Evolutionary conservation across 805 yeast genomes (phyloP), one percentile per base, ranked within the genome.

Genomic region (Myxozyma mucilagina): DNA sequence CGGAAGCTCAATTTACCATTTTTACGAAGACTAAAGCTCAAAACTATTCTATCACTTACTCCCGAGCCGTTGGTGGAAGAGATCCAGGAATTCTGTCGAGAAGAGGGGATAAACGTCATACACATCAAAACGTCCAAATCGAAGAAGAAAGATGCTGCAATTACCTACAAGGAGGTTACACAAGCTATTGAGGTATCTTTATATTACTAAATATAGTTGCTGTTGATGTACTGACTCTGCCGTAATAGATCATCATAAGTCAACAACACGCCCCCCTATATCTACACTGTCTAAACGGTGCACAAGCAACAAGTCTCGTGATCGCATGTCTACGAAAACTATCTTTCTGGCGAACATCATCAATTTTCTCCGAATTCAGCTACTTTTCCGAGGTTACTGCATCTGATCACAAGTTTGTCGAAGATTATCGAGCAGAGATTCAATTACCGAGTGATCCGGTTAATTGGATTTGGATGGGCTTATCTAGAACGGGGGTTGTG

Each of bases 251-350:
- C 43, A 76, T 91, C 61, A 77, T 87, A 13, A 84, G 87, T 69
- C 76, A 78, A 29, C 80, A 81, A 18, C 76, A 79, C 65, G 82
- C 86, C 10, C 97, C 97, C 0, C 77, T 87, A 1, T 92, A 88
- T 71, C 72, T 93, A 4, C 97, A 93, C 73, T 93, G 98, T 73
- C 76, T 86, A 31, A 92, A 90, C 70, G 98, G 97, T 0, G 91
- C 96, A 9, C 91, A 90, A 65, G 87, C 89, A 1, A 89, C 96
- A 0, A 84, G 93, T 29, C 76, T 94, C 49, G 84, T 90, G 1
- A 82, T 93, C 29, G 98, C 97, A 3, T 91, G 97, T 71, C 75
- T 91, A 42, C 75, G 99, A 39, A 89, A 89, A 67, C 75, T 89
- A 18, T 87, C 90, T 31, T 84, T 87, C 67, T 94, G 99, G 99